Evolutionary conservation across 768 basidiomycete genomes (phyloP), one percentile per base, ranked within the genome.

Genomic region (Ephemerocybe angulata): DNA sequence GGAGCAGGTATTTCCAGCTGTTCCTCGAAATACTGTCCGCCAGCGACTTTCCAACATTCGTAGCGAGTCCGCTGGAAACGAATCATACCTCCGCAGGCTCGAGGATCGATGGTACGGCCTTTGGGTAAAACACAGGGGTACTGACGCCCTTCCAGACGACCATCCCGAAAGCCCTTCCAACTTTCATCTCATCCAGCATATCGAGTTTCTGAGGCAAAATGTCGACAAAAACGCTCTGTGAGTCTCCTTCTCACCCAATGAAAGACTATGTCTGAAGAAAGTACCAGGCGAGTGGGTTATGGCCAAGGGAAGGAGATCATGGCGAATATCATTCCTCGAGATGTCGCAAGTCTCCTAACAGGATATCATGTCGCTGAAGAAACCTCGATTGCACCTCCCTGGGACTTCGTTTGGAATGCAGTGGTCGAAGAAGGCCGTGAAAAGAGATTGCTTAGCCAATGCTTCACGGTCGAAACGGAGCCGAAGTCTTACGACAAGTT

Each of bases 161-260:
- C 77, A 92, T 60, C 84, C 81, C 3, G 64, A 72, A 35, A 88
- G 86, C 67, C 72, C 84, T 19, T 80, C 79, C 5, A 81, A 91
- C 43, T 96, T 97, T 63, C 82, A 92, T 65, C 69, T 97, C n/a
- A 72, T 85, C 27, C 77, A 78, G n/a, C 93, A 95, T 62, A 66
- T 97, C 28, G 81, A 86, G 58, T 93, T 93, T 63, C 75, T 98
- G 50, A 81, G 95, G 38, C 77, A 77, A 10, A 81, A 91, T 62
- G 76, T 97, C 28, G 90, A 95, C 65, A 97, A 97, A 71, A 86
- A 85, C 65, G 84, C 87, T 1, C 61, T 97, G 94, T 95, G 63
- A 71, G 92, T 80, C 31, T 7, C n/a, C 44, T 53, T 8, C 29
- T 41, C 33, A 25, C 50, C 28, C 12, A 53, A 24, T 11, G 28